Conservation (phyloP, 768 basidiomycete species). For the Glaciozyma martinii region DNA sequence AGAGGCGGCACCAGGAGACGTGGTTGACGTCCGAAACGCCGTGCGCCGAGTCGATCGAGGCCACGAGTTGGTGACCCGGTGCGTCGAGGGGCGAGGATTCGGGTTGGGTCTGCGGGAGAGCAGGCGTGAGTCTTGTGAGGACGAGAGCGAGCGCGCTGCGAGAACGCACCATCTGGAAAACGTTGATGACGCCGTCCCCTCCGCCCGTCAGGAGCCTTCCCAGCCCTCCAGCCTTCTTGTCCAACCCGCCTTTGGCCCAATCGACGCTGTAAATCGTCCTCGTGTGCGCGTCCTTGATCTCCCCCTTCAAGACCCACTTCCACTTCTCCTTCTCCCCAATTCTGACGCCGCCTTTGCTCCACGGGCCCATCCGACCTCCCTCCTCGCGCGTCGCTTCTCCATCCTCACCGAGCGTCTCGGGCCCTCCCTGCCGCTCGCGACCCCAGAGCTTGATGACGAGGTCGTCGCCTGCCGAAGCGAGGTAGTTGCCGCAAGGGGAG, state of each 20-base stretch:
- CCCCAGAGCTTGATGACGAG: constrained; percentile 77
- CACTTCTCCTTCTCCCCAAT: constrained; percentile 37
- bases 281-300: constrained; percentile 55
- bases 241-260: constrained; percentile 51
- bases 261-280: constrained; percentile 71
- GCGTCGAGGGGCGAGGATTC: not conserved
- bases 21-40: constrained; percentile 76
- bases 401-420: constrained; percentile 9
- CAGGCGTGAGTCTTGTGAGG: not conserved
- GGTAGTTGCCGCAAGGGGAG: constrained; percentile 64
- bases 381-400: constrained; percentile 37
- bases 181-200: constrained; percentile 69
- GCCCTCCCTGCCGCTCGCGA: constrained; percentile 39
- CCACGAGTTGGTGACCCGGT: constrained; percentile 46
- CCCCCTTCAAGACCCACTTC: constrained; percentile 55
- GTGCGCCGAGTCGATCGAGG: constrained; percentile 58
- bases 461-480: constrained; percentile 82
- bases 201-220: constrained; percentile 82
- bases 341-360: constrained; percentile 18
- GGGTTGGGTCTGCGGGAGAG: constrained; percentile 6
- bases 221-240: constrained; percentile 40
- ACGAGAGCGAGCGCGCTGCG: not conserved
- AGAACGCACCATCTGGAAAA: constrained; percentile 59
- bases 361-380: constrained; percentile 37
- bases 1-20: constrained; percentile 62